Base-by-base conservation (phyloP, 179 eudicot species). In the Silene noctiflora region DNA sequence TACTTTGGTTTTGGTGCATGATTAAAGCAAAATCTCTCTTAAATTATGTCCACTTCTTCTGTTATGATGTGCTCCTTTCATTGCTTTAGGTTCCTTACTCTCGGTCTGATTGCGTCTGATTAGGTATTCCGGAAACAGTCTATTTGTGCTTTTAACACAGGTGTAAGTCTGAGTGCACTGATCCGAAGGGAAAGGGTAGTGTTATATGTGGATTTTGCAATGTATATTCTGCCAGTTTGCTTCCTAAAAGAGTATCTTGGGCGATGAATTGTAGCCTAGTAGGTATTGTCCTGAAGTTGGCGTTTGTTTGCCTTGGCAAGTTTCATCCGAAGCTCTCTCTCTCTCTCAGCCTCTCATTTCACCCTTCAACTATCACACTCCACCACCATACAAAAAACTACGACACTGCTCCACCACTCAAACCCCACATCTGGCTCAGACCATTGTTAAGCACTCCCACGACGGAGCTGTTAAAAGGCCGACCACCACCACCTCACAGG, bases 121-220 rank as follows among this genome's bases (percentile, higher is more conserved):
- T 48, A 11, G n/a, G 56, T 3, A 11, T 13, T 48, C 56, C 56
- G 56, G 3, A 48, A 48, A 11, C 56, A 48, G 3, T 48, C 56
- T 48, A 12, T 48, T 48, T 11, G 56, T 48, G 16, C 56, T 48
- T 48, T 48, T 48, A 48, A 48, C 56, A 48, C 56, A 48, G 4
- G 13, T 3, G 17, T 48, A 48, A 48, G 56, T 11, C 56, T 48
- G 4, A 48, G 56, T 13, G 56, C 56, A 48, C 56, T n/a, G 16
- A 11, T 48, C n/a, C 14, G 13, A 17, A 48, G 16, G 17, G 56
- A 48, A 48, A 14, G 14, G 17, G 4, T 48, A 3, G 56, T 48
- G 56, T 48, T 48, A 14, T 48, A 48, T 48, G 64, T 60, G 64
- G 64, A 8, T 60, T 60, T 60, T 60, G 27, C 64, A 60, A 60